Conservation (phyloP, 345 rosid species). For the Adansonia digitata region DNA sequence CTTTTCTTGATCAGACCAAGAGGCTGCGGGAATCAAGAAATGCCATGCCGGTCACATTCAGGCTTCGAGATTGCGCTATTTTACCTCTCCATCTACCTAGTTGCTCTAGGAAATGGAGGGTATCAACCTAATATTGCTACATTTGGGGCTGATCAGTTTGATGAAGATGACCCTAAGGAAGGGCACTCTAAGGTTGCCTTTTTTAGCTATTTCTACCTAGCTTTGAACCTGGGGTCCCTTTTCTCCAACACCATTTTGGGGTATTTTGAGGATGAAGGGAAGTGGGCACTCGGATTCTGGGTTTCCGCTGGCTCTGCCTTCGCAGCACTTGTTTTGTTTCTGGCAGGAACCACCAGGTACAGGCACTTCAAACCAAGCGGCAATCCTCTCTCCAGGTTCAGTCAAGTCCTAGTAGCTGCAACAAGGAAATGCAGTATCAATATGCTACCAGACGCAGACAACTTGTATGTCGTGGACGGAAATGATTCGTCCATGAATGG, state of each 20-base stretch:
- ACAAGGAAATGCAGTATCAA: slow-evolving; percentile 57
- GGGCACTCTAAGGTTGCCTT: slow-evolving; percentile 80
- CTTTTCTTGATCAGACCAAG: slow-evolving; percentile 69
- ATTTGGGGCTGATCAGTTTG: slow-evolving; percentile 95
- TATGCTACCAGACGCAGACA: slow-evolving; percentile 38
- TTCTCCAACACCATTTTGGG: slow-evolving; percentile 90
- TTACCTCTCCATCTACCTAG: slow-evolving; percentile 82
- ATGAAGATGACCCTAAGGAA: slow-evolving; percentile 83
- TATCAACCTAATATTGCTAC: slow-evolving; percentile 98
- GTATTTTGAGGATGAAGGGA: slow-evolving; percentile 86
- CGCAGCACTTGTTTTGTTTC: slow-evolving; percentile 67
- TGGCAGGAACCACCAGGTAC: slow-evolving; percentile 66
- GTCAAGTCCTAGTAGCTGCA: slow-evolving; percentile 84
- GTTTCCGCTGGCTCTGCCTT: slow-evolving; percentile 80
- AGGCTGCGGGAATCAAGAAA: slow-evolving; percentile 72
- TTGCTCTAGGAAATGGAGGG: slow-evolving; percentile 93
- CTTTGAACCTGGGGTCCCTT: slow-evolving; percentile 90
- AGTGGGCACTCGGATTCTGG: slow-evolving; percentile 98
- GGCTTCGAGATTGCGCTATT: slow-evolving; percentile 58
- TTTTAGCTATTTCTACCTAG: slow-evolving; percentile 95
- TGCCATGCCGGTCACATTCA: slow-evolving; percentile 71
- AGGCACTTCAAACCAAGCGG: slow-evolving; percentile 86
- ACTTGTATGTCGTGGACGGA: slow-evolving; percentile 39
- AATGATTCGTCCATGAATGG: slow-evolving; percentile 36
- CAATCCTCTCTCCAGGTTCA: slow-evolving; percentile 76